Conservation (phyloP, 1,284 basidiomycete genomes). For the Pterulicium gracile region DNA sequence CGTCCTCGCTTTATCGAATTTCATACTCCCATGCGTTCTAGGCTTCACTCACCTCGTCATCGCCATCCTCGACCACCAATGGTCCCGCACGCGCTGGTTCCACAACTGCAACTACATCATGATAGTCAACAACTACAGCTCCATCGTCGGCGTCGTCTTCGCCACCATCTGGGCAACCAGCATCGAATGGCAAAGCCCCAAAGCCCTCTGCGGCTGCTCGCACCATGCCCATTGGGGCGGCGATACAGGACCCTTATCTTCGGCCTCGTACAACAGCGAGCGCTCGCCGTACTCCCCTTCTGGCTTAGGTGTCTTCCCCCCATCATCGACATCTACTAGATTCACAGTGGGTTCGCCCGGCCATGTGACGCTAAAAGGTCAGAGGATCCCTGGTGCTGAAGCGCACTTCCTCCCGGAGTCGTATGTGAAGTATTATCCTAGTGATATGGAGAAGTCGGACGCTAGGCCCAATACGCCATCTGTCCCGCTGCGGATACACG, state of each 20-base stretch:
- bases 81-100: conserved; percentile 5
- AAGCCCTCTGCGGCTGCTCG: background rate
- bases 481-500: background rate
- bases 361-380: background rate
- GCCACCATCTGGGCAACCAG: conserved; percentile 25
- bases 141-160: conserved; percentile 26
- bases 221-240: background rate
- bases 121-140: conserved; percentile 19
- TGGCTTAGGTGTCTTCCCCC: background rate
- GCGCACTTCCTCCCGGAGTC: too few relatives aligned
- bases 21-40: conserved; percentile 22
- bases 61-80: conserved; percentile 12
- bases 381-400: too few relatives aligned
- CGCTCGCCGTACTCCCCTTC: background rate
- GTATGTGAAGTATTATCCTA: background rate
- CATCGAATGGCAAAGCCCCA: conserved; percentile 8
- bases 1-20: conserved; percentile 21
- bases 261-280: too few relatives aligned
- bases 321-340: background rate
- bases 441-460: background rate
- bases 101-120: conserved; percentile 14
- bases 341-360: background rate
- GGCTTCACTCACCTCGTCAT: conserved; percentile 19
- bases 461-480: background rate
- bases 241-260: too few relatives aligned